phyloP scores from a whole-genome alignment of 805 yeast species.

The Maudiozyma barnettii region DNA sequence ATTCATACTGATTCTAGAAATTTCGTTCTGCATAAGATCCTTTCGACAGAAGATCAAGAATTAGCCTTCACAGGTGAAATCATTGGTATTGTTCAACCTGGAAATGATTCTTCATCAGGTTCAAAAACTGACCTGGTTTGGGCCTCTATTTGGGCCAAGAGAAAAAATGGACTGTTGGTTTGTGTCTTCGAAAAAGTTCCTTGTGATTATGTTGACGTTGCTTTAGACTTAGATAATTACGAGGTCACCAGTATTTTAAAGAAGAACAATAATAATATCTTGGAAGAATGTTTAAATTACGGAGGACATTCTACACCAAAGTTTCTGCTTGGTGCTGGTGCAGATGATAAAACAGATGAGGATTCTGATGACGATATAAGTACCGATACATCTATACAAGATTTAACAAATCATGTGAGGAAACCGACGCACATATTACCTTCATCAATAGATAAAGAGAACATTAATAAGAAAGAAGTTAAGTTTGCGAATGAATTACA shows the following conservation, averaged over 20 bases:
- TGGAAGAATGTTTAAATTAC: background rate
- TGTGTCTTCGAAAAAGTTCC: slow-evolving; percentile 84
- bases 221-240: slow-evolving; percentile 30
- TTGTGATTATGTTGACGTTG: slow-evolving; percentile 54
- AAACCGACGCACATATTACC: background rate
- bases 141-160: slow-evolving; percentile 89
- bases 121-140: slow-evolving; percentile 43
- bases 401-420: background rate
- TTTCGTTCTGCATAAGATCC: slow-evolving; percentile 52
- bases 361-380: background rate
- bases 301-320: background rate
- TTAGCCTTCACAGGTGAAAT: slow-evolving; percentile 75
- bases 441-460: background rate
- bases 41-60: slow-evolving; percentile 31
- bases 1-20: slow-evolving; percentile 68
- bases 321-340: slow-evolving; percentile 3
- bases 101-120: slow-evolving; percentile 26
- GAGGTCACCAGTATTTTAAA: slow-evolving; percentile 20
- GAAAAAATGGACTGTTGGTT: slow-evolving; percentile 57
- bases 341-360: background rate
- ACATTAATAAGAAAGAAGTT: slow-evolving; percentile 14
- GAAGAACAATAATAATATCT: slow-evolving; percentile 12
- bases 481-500: slow-evolving; percentile 23
- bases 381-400: slow-evolving; percentile 1
- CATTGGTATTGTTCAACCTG: slow-evolving; percentile 65